Percentiles rank a stretch among this genome's conserved stretches.
Conservation (phyloP, 228 moss, liverwort and hornwort species). For the Sphagnum fallax region DNA sequence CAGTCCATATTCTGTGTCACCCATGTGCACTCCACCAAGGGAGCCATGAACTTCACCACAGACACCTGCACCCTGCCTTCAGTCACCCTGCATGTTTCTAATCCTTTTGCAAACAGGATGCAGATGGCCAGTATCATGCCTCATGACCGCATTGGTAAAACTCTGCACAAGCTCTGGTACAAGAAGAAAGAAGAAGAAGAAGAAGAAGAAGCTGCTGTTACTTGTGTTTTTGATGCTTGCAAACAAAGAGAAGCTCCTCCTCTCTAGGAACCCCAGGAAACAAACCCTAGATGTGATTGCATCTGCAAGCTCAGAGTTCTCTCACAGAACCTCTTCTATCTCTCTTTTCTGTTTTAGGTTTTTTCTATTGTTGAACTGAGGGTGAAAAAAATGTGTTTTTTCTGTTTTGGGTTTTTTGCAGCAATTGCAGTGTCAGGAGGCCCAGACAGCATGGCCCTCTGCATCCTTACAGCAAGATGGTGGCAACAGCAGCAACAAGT, state of each 20-base stretch:
- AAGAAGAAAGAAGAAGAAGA: no score
- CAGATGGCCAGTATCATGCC: constrained; percentile 52
- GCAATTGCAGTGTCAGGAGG: constrained; percentile 95
- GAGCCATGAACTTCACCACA: constrained; percentile 80
- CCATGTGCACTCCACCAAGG: constrained; percentile 70
- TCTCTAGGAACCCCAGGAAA: no score
- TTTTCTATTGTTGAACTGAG: no score
- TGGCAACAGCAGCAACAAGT: constrained; percentile 30
- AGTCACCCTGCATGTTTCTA: constrained; percentile 20
- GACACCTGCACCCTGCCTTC: constrained; percentile 52
- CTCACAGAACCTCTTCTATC: no score
- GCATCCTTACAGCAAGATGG: constrained; percentile 68
- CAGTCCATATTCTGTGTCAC: constrained; percentile 56
- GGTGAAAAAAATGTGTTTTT: no score
- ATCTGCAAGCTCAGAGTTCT: no score
- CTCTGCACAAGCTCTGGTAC: no score
- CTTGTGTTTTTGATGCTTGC: no score
- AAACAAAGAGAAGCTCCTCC: no score
- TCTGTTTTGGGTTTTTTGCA: constrained; percentile 17
- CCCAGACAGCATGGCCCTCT: constrained; percentile 95
- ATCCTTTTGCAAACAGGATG: constrained; percentile 53
- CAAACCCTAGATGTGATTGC: no score
- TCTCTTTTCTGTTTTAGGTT: no score
- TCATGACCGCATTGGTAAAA: constrained; percentile 49
- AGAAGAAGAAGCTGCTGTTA: no score